Percentiles rank a stretch among this genome's conserved stretches.
phyloP scores from a whole-genome alignment of 2,329 filamentous ascomycete genomes.

The Cadophora luteo-olivacea region DNA sequence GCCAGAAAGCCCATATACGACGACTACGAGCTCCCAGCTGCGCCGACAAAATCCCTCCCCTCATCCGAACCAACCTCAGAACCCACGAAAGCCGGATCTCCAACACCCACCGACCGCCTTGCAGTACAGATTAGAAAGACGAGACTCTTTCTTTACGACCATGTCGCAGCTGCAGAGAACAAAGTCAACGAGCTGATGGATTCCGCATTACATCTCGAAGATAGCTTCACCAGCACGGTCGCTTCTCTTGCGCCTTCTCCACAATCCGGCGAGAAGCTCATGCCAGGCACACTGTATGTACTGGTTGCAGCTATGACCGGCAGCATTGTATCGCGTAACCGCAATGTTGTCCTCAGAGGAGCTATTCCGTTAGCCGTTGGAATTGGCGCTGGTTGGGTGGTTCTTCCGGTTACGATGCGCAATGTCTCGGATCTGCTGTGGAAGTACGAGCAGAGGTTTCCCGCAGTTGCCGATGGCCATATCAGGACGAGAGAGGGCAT shows the following conservation, averaged over 20 bases:
- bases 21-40: slow-evolving; percentile 57
- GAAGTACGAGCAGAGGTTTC: slow-evolving; percentile 91
- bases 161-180: slow-evolving; percentile 78
- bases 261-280: slow-evolving; percentile 84
- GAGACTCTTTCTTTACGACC: slow-evolving; percentile 80
- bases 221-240: slow-evolving; percentile 87
- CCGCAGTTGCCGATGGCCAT: slow-evolving; percentile 83
- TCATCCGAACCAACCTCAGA: slow-evolving; percentile 31
- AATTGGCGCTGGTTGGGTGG: slow-evolving; percentile 80
- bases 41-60: slow-evolving; percentile 39
- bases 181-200: slow-evolving; percentile 84
- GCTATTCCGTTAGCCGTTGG: slow-evolving; percentile 80
- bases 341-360: slow-evolving; percentile 81
- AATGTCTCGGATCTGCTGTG: slow-evolving; percentile 88
- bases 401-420: slow-evolving; percentile 87
- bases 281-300: slow-evolving; percentile 91
- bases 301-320: slow-evolving; percentile 95
- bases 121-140: slow-evolving; percentile 81
- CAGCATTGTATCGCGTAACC: slow-evolving; percentile 87
- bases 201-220: slow-evolving; percentile 82
- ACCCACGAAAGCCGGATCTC: slow-evolving; percentile 50
- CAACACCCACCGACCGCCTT: slow-evolving; percentile 88
- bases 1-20: slow-evolving; percentile 82
- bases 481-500: slow-evolving; percentile 72
- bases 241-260: slow-evolving; percentile 86